Percentiles rank a stretch among this genome's conserved stretches.
Evolutionary conservation across 345 rosid species (phyloP).

Genomic region (Excoecaria cochinchinensis): DNA sequence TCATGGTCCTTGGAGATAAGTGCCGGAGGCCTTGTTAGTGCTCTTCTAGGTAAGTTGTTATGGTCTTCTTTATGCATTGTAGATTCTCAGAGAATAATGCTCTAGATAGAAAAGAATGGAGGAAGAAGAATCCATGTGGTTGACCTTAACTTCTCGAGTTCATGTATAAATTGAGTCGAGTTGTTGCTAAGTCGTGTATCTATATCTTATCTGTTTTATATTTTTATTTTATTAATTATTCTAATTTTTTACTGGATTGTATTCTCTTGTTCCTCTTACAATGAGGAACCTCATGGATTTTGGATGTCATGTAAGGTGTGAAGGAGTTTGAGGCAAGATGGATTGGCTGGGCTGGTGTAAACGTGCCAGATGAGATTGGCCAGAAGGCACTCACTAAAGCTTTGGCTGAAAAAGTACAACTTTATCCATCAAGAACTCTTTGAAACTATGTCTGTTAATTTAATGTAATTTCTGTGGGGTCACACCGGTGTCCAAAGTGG

Average conservation of each 20-base stretch:
- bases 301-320: conserved; percentile 62
- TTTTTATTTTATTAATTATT: neutral
- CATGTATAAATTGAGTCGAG: neutral
- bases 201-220: conserved; percentile 6
- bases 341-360: conserved; percentile 99
- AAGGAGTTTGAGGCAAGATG: conserved; percentile 98
- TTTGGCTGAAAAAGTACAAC: conserved; percentile 87
- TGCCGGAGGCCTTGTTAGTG: conserved; percentile 95
- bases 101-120: neutral
- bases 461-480: neutral
- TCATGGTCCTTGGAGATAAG: conserved; percentile 95
- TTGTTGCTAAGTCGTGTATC: neutral
- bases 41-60: conserved; percentile 71
- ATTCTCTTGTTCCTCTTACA: conserved; percentile 12
- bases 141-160: neutral
- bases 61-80: neutral
- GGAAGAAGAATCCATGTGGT: neutral
- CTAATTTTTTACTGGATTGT: neutral
- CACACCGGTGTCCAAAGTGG: neutral
- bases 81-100: neutral
- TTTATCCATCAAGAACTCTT: conserved; percentile 1
- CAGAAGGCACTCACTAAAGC: conserved; percentile 93
- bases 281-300: conserved; percentile 31
- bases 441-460: neutral
- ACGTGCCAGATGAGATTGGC: conserved; percentile 95